Percentiles rank a stretch among this genome's conserved stretches.
phyloP scores from a whole-genome alignment of 2,329 filamentous ascomycete genomes.

The Neoscytalidium dimidiatum region DNA sequence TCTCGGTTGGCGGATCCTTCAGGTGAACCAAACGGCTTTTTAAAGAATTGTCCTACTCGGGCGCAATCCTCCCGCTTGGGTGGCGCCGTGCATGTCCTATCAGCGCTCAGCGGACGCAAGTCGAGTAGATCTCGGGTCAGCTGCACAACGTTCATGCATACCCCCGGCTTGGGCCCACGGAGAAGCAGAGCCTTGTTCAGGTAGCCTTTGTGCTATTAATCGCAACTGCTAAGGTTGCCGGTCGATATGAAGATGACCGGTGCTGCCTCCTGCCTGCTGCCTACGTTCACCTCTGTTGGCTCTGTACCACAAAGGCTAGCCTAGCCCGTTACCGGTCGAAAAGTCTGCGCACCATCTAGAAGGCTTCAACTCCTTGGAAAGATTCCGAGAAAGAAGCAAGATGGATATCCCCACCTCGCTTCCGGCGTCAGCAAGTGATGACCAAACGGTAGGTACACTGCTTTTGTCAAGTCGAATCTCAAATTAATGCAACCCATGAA shows the following conservation, averaged over 20 bases:
- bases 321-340: not conserved
- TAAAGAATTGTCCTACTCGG: not conserved
- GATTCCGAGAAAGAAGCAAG: not conserved
- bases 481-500: too few species aligned
- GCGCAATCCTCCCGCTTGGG: not conserved
- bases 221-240: not conserved
- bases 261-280: not conserved
- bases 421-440: constrained; percentile 23
- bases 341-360: not conserved
- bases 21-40: not conserved
- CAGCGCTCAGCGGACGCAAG: not conserved
- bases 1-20: not conserved
- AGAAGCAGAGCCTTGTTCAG: not conserved
- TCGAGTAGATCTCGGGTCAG: not conserved
- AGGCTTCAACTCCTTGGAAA: not conserved
- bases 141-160: not conserved
- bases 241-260: not conserved
- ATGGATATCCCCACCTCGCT: constrained; percentile 25
- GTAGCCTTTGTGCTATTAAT: not conserved
- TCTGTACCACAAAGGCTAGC: not conserved
- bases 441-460: constrained; percentile 6
- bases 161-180: not conserved
- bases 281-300: not conserved
- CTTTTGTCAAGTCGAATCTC: too few species aligned
- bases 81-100: not conserved